phyloP scores from a whole-genome alignment of 768 basidiomycete species.

The Suillus americanus region DNA sequence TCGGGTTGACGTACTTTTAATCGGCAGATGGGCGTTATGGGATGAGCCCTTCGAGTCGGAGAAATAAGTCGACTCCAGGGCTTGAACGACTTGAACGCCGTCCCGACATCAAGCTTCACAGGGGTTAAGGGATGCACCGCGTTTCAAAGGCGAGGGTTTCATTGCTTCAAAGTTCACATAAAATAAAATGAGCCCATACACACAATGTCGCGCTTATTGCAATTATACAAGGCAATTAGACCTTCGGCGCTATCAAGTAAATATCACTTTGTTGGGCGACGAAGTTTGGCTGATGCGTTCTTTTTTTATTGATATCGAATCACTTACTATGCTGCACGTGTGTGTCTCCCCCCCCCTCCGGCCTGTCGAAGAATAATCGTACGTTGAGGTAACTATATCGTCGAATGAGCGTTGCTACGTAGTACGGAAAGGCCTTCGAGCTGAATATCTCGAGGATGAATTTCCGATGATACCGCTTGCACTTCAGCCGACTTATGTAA shows the following conservation, averaged over 20 bases:
- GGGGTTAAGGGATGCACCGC: neutral
- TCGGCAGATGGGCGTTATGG: neutral
- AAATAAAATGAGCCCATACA: neutral
- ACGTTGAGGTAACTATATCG: neutral
- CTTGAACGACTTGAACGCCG: neutral
- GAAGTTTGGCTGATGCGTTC: slow-evolving; percentile 2
- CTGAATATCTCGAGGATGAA: neutral
- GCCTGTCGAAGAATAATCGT: neutral
- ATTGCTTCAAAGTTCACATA: neutral
- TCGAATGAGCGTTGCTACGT: neutral
- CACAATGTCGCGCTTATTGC: neutral
- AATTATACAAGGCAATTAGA: neutral
- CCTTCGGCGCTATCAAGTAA: neutral
- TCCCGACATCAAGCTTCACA: neutral
- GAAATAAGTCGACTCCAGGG: neutral
- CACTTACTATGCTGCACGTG: neutral
- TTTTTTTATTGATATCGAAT: slow-evolving; percentile 1
- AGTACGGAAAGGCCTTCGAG: neutral
- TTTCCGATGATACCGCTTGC: neutral
- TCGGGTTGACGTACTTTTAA: neutral
- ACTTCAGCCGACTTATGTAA: neutral
- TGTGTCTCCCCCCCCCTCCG: neutral
- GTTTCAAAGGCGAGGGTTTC: slow-evolving; percentile 2
- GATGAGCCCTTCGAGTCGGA: neutral
- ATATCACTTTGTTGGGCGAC: neutral